phyloP scores from a whole-genome alignment of 73 alveolate genomes.

The Blepharisma japonicum region DNA sequence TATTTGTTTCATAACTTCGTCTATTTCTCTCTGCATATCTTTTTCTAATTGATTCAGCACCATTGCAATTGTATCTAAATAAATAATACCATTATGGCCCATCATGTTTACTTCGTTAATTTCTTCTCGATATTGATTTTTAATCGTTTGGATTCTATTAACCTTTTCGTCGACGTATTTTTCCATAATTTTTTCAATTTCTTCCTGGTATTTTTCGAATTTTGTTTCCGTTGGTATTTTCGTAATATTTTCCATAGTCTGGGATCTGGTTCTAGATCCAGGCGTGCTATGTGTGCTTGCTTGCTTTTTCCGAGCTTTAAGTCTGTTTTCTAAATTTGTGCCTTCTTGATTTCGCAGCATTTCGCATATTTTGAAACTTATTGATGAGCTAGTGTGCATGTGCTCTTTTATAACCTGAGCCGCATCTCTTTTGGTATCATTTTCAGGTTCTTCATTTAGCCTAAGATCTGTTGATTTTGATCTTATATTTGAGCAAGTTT shows the following conservation, averaged over 20 bases:
- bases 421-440: neutral
- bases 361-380: neutral
- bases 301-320: neutral
- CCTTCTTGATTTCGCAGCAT: conserved; percentile 21
- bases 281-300: too few species aligned
- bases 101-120: neutral
- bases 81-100: neutral
- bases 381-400: neutral
- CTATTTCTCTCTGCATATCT: too few species aligned
- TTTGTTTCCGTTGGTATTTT: neutral
- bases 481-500: neutral
- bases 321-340: neutral
- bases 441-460: neutral
- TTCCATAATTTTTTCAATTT: conserved; percentile 25
- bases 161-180: conserved; percentile 13
- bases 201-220: conserved; percentile 10
- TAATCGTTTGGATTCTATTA: neutral
- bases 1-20: too few species aligned
- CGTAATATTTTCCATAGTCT: neutral
- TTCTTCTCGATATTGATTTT: neutral
- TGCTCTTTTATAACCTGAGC: neutral
- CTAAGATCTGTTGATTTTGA: neutral
- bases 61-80: neutral
- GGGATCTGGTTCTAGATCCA: neutral
- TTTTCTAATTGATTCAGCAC: too few species aligned